Evolutionary conservation across 208 protist genomes (phyloP).

Genomic region (Trichomonas vaginalis): DNA sequence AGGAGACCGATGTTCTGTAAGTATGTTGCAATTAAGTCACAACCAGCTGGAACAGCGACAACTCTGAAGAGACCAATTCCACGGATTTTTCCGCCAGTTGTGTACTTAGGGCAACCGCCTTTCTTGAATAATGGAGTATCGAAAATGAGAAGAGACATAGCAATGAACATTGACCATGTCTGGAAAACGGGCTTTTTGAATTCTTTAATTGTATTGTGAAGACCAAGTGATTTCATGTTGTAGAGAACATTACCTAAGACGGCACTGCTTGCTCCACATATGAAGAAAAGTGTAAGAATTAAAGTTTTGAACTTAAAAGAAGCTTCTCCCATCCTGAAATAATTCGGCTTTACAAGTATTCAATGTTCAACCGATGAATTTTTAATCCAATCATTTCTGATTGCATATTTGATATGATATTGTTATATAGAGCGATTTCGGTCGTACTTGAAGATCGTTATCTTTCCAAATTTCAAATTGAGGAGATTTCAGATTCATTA

Average conservation of each 20-base stretch:
- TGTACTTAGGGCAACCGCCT: background rate
- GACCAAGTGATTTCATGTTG: background rate
- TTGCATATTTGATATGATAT: too few relatives aligned
- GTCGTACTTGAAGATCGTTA: too few relatives aligned
- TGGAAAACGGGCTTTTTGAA: background rate
- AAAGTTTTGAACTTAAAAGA: background rate
- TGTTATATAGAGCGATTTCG: too few relatives aligned
- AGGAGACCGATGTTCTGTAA: background rate
- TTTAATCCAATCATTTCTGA: too few relatives aligned
- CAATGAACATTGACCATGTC: background rate
- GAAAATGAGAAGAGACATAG: background rate
- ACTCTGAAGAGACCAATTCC: background rate
- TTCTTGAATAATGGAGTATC: background rate
- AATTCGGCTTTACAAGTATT: too few relatives aligned
- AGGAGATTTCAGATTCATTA: too few relatives aligned
- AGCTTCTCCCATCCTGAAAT: background rate
- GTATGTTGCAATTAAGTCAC: background rate
- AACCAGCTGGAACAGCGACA: background rate
- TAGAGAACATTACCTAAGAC: background rate
- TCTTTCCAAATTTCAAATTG: too few relatives aligned
- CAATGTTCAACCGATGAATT: too few relatives aligned
- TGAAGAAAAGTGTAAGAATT: background rate
- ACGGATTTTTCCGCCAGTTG: background rate
- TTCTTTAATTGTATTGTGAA: background rate
- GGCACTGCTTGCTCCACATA: background rate